Conservation (phyloP, 805 yeast genomes). For the Groenewaldozyma salmanticensis region DNA sequence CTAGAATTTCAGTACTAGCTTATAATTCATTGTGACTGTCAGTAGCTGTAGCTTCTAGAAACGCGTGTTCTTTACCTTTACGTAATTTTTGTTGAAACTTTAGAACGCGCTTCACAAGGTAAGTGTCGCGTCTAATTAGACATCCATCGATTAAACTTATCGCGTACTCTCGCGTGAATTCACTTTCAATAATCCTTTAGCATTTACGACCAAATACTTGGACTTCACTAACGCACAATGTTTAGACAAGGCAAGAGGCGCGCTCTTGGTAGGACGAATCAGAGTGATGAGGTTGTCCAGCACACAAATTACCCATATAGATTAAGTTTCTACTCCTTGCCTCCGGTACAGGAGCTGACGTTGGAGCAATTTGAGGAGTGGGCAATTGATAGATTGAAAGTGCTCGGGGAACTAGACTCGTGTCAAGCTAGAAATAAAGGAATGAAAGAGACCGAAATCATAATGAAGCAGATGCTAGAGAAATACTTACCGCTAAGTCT, state of each 20-base stretch:
- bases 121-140: too few relatives aligned
- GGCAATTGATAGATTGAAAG: slow-evolving; percentile 86
- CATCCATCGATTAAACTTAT: too few relatives aligned
- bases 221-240: too few relatives aligned
- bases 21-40: too few relatives aligned
- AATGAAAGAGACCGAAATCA: slow-evolving; percentile 52
- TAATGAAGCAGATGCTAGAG: slow-evolving; percentile 55
- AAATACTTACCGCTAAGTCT: slow-evolving; percentile 56
- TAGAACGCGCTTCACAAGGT: too few relatives aligned
- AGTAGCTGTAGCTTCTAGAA: too few relatives aligned
- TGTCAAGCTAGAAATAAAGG: slow-evolving; percentile 55
- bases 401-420: slow-evolving; percentile 77
- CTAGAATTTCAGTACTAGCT: too few relatives aligned
- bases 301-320: slow-evolving; percentile 41
- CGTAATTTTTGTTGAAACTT: too few relatives aligned
- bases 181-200: too few relatives aligned
- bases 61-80: too few relatives aligned
- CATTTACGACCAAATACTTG: too few relatives aligned
- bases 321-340: slow-evolving; percentile 62
- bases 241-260: slow-evolving; percentile 22
- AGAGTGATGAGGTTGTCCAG: slow-evolving; percentile 28
- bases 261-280: slow-evolving; percentile 24
- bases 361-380: slow-evolving; percentile 87
- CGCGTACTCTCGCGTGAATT: too few relatives aligned
- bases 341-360: slow-evolving; percentile 81